A percentile compares a stretch with the other conserved stretches of the same genome.
phyloP scores from a whole-genome alignment of 1,139 yeast genomes.

The Kodamaea alishanica region DNA sequence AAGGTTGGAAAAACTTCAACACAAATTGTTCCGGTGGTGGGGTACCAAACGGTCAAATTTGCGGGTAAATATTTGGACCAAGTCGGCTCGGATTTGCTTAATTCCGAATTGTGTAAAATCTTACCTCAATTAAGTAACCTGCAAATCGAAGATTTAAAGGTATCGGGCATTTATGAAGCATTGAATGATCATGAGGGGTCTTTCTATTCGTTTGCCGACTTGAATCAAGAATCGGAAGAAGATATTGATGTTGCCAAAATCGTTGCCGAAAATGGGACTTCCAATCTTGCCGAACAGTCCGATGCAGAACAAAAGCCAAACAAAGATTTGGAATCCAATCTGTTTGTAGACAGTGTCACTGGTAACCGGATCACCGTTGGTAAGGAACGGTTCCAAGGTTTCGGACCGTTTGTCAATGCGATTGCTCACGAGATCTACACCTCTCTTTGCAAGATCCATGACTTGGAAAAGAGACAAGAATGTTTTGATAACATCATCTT shows the following conservation, averaged over 20 bases:
- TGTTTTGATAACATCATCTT: constrained; percentile 82
- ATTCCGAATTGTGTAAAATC: constrained; percentile 44
- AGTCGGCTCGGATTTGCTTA: constrained; percentile 64
- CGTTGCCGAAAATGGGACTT: constrained; percentile 70
- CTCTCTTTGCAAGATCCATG: constrained; percentile 55
- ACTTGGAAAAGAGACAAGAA: constrained; percentile 70
- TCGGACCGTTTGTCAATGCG: constrained; percentile 51
- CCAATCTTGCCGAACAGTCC: constrained; percentile 24
- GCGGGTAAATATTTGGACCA: constrained; percentile 47
- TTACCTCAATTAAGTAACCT: constrained; percentile 55
- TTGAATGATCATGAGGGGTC: constrained; percentile 55
- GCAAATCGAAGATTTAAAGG: constrained; percentile 75
- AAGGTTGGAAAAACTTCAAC: constrained; percentile 77
- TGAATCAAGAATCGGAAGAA: constrained; percentile 46
- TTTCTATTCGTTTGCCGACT: constrained; percentile 54
- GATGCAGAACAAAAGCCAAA: constrained; percentile 44
- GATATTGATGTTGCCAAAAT: constrained; percentile 89
- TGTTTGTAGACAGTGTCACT: constrained; percentile 52
- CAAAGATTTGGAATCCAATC: constrained; percentile 61
- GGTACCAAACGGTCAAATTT: constrained; percentile 57
- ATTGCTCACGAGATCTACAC: constrained; percentile 55
- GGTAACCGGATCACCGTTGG: constrained; percentile 65
- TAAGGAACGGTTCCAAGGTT: constrained; percentile 82
- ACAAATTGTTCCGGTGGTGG: constrained; percentile 75
- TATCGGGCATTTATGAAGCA: constrained; percentile 74